Evolutionary conservation across 148 eudicot species (phyloP).

Genomic region (Spergularia bocconei): DNA sequence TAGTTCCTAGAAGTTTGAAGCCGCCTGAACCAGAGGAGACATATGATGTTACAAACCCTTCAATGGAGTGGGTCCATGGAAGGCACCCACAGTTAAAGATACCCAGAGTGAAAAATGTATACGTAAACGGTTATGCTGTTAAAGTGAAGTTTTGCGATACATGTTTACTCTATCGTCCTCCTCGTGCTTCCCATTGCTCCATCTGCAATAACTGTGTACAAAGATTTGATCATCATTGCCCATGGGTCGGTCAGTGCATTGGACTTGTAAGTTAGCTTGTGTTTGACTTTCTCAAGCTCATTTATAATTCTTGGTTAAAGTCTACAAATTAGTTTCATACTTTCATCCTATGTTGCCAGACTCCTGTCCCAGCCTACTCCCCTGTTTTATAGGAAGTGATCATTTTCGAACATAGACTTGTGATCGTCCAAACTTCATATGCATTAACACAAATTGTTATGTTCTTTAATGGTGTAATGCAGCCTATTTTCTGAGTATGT

Average conservation of each 20-base stretch:
- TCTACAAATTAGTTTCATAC: too few relatives aligned
- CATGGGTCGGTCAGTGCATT: slow-evolving; percentile 99
- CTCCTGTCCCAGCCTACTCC: neutral
- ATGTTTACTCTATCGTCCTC: slow-evolving; percentile 92
- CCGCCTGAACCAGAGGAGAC: slow-evolving; percentile 77
- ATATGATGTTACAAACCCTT: slow-evolving; percentile 49
- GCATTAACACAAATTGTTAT: neutral
- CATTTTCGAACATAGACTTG: too few relatives aligned
- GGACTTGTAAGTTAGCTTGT: slow-evolving; percentile 61
- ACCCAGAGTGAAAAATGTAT: slow-evolving; percentile 66
- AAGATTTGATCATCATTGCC: slow-evolving; percentile 94
- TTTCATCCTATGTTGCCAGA: neutral
- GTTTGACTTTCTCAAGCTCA: neutral
- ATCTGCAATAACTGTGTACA: slow-evolving; percentile 98
- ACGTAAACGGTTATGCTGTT: slow-evolving; percentile 65
- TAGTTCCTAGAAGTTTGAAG: slow-evolving; percentile 65
- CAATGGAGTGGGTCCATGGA: slow-evolving; percentile 93
- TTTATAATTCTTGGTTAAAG: neutral
- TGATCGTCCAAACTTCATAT: neutral
- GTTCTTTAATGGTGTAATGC: neutral
- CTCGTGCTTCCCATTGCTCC: slow-evolving; percentile 96
- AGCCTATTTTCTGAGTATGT: neutral
- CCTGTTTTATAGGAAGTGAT: neutral
- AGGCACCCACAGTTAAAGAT: slow-evolving; percentile 66
- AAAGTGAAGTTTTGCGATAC: slow-evolving; percentile 95